Base-by-base conservation (phyloP, 495 filamentous ascomycete genomes). In the Schizothecium vesticola region DNA sequence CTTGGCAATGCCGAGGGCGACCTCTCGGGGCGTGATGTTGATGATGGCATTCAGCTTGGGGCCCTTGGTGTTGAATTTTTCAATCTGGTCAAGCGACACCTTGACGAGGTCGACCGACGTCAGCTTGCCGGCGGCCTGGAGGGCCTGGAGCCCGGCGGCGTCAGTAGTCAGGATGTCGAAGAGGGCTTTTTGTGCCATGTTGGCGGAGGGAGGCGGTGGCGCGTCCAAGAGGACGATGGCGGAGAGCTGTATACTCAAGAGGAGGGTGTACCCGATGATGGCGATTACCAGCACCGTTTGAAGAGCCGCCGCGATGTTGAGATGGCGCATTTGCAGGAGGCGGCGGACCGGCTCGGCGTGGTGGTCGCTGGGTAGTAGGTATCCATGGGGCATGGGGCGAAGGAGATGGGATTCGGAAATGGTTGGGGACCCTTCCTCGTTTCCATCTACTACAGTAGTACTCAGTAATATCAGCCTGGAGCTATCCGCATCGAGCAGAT, bases 1-100 rank as follows among this genome's bases (percentile, higher is more conserved):
- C 6, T 10, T 23, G 33, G 67, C 63, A 21, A 61, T 61, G n/a
- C 3, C 8, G 0, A 60, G 56, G 9, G 63, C 29, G 1, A 59
- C 11, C 0, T 51, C 19, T 8, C 21, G 13, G 21, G 55, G 64
- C 5, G 24, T 24, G 22, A 25, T 55, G 28, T 29, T 57, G 63
- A 66, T 69, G 13, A 69, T 21, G 51, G 64, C 67, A 28, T 63
- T 63, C 9, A 64, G n/a, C 5, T 36, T 28, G 22, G n/a, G 24
- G 3, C 26, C 12, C 1, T 7, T 13, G 21, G 16, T 2, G 24
- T 68, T 62, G 60, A 64, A 28, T 2, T 23, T 23, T 0, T 57
- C 43, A 22, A 68, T 68, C 21, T 61, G 66, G 31, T 0, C 59
- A 22, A 68, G 26, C 12, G 19, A 59, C 8, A 36, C 51, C 10